Percentiles rank a stretch among this genome's conserved stretches.
phyloP scores from a whole-genome alignment of 225 moss, liverwort and hornwort genomes.

The Polytrichum commune region DNA sequence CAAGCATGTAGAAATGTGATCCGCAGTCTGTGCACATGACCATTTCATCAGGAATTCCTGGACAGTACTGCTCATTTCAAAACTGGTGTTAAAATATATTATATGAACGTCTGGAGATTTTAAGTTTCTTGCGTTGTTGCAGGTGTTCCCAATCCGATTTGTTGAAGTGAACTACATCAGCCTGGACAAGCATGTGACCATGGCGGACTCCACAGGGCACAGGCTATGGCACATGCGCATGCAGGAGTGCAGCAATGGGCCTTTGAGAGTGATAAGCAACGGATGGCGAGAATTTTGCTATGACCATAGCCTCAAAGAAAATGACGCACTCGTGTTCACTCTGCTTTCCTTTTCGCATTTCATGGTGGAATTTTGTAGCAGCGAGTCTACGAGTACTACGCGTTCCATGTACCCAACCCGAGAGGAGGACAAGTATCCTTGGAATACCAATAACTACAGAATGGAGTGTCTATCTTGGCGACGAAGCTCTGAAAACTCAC shows the following conservation, averaged over 20 bases:
- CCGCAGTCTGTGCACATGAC: not conserved
- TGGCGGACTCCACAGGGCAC: slow-evolving; percentile 2
- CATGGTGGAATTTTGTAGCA: not conserved
- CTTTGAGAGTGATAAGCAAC: not conserved
- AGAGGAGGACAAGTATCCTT: not conserved
- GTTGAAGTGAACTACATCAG: not conserved
- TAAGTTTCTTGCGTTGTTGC: too few relatives aligned
- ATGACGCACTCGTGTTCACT: not conserved
- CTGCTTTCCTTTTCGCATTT: slow-evolving; percentile 1
- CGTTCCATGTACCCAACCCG: not conserved
- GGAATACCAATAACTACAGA: not conserved
- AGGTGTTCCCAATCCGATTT: not conserved
- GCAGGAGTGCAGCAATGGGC: not conserved
- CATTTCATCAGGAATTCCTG: not conserved
- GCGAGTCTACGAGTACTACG: not conserved
- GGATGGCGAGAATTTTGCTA: slow-evolving; percentile 7
- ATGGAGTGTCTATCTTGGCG: not conserved
- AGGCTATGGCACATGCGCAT: slow-evolving; percentile 7
- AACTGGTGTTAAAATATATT: too few relatives aligned
- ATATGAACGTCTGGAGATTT: too few relatives aligned
- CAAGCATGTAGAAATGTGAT: not conserved
- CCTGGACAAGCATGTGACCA: not conserved
- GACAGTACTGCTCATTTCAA: too few relatives aligned
- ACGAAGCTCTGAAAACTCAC: too few relatives aligned
- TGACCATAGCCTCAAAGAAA: slow-evolving; percentile 2